Conservation (phyloP, 2,329 filamentous ascomycete species). For the Alternaria viburni region DNA sequence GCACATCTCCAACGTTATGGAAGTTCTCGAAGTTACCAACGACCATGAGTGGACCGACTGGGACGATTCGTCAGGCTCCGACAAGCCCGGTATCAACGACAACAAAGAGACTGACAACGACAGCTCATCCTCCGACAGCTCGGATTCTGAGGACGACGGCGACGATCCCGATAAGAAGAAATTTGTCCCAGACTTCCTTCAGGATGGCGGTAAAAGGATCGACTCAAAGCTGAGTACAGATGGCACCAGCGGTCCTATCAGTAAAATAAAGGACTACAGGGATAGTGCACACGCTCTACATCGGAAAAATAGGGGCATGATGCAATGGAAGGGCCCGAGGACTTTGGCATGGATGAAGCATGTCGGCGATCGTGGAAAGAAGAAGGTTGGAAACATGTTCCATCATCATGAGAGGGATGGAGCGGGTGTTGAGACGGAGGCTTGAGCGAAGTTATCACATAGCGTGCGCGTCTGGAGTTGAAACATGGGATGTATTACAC, state of each 20-base stretch:
- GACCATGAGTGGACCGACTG: slow-evolving; percentile 59
- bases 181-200: slow-evolving; percentile 33
- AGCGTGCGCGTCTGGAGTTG: slow-evolving; percentile 11
- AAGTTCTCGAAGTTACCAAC: slow-evolving; percentile 67
- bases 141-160: slow-evolving; percentile 29
- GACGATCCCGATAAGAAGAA: slow-evolving; percentile 23
- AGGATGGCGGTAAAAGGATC: slow-evolving; percentile 25
- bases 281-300: slow-evolving; percentile 37
- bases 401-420: slow-evolving; percentile 62
- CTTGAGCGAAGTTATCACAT: slow-evolving; percentile 48
- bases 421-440: slow-evolving; percentile 71
- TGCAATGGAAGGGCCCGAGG: slow-evolving; percentile 72
- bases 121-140: slow-evolving; percentile 22
- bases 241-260: slow-evolving; percentile 55
- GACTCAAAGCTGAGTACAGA: slow-evolving; percentile 35
- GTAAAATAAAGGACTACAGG: slow-evolving; percentile 63
- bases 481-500: not conserved
- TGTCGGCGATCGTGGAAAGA: slow-evolving; percentile 60
- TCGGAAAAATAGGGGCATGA: slow-evolving; percentile 68
- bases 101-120: slow-evolving; percentile 45
- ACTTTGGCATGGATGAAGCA: slow-evolving; percentile 65
- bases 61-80: slow-evolving; percentile 36
- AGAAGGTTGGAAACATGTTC: slow-evolving; percentile 56
- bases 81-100: slow-evolving; percentile 15
- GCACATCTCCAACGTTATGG: slow-evolving; percentile 66